Base-by-base conservation (phyloP, 352 stramenopile species). In the Phytophthora boehmeriae region DNA sequence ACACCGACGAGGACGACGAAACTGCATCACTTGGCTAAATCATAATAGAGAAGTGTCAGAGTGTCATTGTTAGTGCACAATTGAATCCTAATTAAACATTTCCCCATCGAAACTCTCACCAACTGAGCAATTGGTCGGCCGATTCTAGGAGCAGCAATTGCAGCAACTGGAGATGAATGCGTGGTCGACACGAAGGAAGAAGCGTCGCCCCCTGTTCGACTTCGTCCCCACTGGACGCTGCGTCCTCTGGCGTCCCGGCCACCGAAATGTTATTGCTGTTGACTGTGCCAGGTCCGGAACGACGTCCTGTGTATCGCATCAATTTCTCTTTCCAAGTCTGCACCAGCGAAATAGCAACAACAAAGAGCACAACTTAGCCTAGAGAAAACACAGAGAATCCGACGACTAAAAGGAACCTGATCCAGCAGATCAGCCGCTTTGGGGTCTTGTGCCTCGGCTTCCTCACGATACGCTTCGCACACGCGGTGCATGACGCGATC, bases 401-500 rank as follows among this genome's bases (percentile, higher is more conserved):
- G 13, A 28, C 6, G 25, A 30, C 3, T 30, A 32, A n/a, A 16
- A 28, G 32, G 11, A 50, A 79, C 75, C 62, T 78, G 60, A 34
- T 71, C 66, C 30, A 83, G 51, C 10, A 60, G 41, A 20, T 49
- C 56, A 1, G 68, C 50, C 13, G 54, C 48, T 5, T 63, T 50
- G 10, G 55, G 45, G 8, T 68, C 56, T 17, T 42, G 11, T 0
- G 35, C 28, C 38, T 73, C 54, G n/a, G 61, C 67, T 22, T 72
- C 20, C 50, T 80, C 43, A n/a, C 44, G 54, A 39, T 86, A 86
- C 8, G 63, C 62, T 41, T 56, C 50, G 46, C 78, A 89, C 41
- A 89, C 78, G 41, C 81, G 78, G n/a, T 61, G 57, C 41, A 90
- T 83, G 14, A 89, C 73, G 36, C 78, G 78, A 50, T 71, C 49